A percentile compares a stretch with the other conserved stretches of the same genome.
These are phyloP conservation scores for Rhizophagus clarus DNA, from an alignment of 192 early-diverging fungal genomes.

Conservation along the genomic window DNA sequence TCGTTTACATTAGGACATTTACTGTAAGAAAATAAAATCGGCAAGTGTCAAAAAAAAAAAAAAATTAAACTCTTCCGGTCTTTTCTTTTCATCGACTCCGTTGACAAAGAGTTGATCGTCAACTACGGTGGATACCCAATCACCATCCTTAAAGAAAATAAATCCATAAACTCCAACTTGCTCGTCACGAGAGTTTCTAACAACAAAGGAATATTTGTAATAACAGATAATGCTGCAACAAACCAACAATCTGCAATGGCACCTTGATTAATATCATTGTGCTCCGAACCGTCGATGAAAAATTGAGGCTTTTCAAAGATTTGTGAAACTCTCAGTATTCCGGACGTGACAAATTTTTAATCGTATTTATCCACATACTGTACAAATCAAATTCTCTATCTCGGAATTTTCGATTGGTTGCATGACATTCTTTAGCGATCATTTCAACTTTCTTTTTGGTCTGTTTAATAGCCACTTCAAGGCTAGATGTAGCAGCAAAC, in stretches of 20 bases:
- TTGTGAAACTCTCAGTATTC: constrained; percentile 42
- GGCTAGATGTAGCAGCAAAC: no score
- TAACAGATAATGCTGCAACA: constrained; percentile 47
- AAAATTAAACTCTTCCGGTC: no score
- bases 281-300: constrained; percentile 47
- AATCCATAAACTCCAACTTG: constrained; percentile 59
- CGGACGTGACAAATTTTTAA: no score
- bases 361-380: no score
- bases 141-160: constrained; percentile 61
- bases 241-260: constrained; percentile 42
- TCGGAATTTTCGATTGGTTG: no score
- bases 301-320: constrained; percentile 54
- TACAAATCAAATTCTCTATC: no score
- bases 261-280: constrained; percentile 43
- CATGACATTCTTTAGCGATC: no score
- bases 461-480: no score
- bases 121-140: constrained; percentile 58
- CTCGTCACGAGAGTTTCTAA: constrained; percentile 51
- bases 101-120: constrained; percentile 50
- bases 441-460: no score
- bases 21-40: constrained; percentile 35
- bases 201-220: constrained; percentile 48
- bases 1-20: constrained; percentile 48
- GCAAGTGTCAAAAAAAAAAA: neutral
- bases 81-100: no score